Conservation (phyloP, 2,329 filamentous ascomycete species). For the Penicillium occitanis region DNA sequence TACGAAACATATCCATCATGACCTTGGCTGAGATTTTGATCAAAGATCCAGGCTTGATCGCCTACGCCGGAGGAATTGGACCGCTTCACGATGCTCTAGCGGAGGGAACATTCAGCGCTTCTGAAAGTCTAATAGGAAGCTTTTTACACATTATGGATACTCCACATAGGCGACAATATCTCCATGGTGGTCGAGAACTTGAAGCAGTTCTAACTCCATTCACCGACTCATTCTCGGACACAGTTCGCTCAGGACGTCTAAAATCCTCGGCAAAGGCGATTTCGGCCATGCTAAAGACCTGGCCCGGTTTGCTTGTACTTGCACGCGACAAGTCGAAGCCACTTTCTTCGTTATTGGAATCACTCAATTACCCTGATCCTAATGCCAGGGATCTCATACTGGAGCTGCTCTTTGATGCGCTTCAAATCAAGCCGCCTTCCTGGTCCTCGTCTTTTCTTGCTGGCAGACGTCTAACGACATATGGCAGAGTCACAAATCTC, state of each 20-base stretch:
- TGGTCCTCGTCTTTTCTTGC: conserved; percentile 97
- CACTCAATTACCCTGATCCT: conserved; percentile 59
- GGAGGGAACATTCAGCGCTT: conserved; percentile 88
- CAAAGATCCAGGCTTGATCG: conserved; percentile 75
- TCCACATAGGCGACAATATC: conserved; percentile 73
- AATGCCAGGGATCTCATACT: conserved; percentile 72
- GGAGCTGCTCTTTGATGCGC: conserved; percentile 77
- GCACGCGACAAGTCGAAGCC: conserved; percentile 86
- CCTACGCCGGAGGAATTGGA: conserved; percentile 79
- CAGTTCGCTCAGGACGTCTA: conserved; percentile 62
- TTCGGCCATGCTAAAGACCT: conserved; percentile 83
- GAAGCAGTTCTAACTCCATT: conserved; percentile 89
- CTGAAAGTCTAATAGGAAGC: conserved; percentile 82
- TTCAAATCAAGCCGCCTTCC: conserved; percentile 87
- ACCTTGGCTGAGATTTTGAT: conserved; percentile 90
- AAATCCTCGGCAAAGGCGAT: conserved; percentile 93
- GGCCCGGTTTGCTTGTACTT: conserved; percentile 86
- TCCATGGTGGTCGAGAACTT: conserved; percentile 86
- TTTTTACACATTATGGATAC: conserved; percentile 87
- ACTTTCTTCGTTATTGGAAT: conserved; percentile 73
- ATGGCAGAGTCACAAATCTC: conserved; percentile 87
- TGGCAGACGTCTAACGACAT: conserved; percentile 87
- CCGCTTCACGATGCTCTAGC: conserved; percentile 88
- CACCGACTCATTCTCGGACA: conserved; percentile 69
- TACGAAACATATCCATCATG: conserved; percentile 87